A percentile compares a stretch with the other conserved stretches of the same genome.
Conservation (phyloP, 2,329 filamentous ascomycete species). For the Chrysoporthe cubensis region DNA sequence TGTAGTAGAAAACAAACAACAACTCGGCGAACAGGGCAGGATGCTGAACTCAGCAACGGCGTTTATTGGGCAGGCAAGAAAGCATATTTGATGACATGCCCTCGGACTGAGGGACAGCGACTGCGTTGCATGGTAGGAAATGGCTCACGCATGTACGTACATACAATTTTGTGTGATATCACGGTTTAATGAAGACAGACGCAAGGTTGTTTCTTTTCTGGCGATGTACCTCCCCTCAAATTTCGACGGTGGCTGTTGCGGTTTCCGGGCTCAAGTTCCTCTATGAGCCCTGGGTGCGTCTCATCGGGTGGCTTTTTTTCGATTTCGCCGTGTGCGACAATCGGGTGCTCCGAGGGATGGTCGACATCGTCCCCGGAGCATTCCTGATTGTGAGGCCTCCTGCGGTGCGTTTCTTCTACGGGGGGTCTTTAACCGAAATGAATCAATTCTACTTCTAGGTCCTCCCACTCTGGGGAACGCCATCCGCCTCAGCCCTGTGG, state of each 20-base stretch:
- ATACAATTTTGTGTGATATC: constrained; percentile 27
- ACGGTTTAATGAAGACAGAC: constrained; percentile 30
- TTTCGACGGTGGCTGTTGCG: background rate
- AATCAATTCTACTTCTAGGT: background rate
- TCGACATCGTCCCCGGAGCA: background rate
- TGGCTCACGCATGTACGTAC: constrained; percentile 27
- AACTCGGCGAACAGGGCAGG: constrained; percentile 17
- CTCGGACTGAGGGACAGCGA: constrained; percentile 1
- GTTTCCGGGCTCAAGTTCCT: background rate
- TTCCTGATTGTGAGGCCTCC: background rate
- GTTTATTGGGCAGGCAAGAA: constrained; percentile 27
- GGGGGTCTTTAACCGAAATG: background rate
- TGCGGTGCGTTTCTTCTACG: background rate
- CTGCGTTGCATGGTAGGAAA: constrained; percentile 24
- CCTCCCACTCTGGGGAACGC: no score
- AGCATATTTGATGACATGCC: constrained; percentile 14
- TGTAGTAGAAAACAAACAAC: constrained; percentile 9
- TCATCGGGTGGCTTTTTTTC: background rate
- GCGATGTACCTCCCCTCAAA: background rate
- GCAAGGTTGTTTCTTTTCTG: constrained; percentile 26
- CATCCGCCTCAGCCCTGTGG: no score
- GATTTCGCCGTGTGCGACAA: background rate
- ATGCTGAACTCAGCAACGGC: constrained; percentile 27
- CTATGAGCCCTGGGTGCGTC: background rate
- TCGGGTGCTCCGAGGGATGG: background rate